Base-by-base conservation (phyloP, 2,329 filamentous ascomycete genomes). In the Lachnellula willkommii region DNA sequence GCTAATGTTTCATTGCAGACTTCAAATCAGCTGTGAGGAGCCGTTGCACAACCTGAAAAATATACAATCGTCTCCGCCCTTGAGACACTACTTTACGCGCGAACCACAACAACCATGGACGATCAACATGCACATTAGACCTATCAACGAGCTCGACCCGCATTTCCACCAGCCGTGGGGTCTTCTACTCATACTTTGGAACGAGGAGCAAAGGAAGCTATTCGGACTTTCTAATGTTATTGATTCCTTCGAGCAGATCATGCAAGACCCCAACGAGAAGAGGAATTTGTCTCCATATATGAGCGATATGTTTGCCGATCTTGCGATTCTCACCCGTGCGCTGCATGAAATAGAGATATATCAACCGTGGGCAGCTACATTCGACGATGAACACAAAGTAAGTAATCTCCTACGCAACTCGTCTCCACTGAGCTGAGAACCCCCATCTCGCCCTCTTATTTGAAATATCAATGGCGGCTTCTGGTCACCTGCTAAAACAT, bases 81-180 rank as follows among this genome's bases (percentile, higher is more conserved):
- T 56, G 12, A 35, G 54, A 14, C 74, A 2, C 72, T 73, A 2
- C 61, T 77, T 60, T 71, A 74, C 2, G 61, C 56, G 45, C 66
- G 66, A 50, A 75, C 68, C 53, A 59, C 66, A 12, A 69, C 67
- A 35, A 36, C 65, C 35, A 60, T 65, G 14, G 63, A 67, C 22
- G 14, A 46, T 2, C 56, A 55, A 51, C n/a, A 55, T 55, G 53
- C 35, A 46, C 32, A 52, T 52, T 35, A 39, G 39, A n/a, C 48
- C 42, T 40, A 47, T 40, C n/a, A 55, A 52, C 22, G 43, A 47
- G 28, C n/a, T 37, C 5, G 51, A 48, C 47, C 42, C 57, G 45
- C 39, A 70, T 75, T 53, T 53, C 43, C 32, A 47, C 17, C 47
- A 14, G 5, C 36, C 2, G 28, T 66, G 14, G 47, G 39, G 48